Evolutionary conservation across 345 rosid genomes (phyloP), one percentile per base, ranked within the genome.

Genomic region (Streptanthus diversifolius): DNA sequence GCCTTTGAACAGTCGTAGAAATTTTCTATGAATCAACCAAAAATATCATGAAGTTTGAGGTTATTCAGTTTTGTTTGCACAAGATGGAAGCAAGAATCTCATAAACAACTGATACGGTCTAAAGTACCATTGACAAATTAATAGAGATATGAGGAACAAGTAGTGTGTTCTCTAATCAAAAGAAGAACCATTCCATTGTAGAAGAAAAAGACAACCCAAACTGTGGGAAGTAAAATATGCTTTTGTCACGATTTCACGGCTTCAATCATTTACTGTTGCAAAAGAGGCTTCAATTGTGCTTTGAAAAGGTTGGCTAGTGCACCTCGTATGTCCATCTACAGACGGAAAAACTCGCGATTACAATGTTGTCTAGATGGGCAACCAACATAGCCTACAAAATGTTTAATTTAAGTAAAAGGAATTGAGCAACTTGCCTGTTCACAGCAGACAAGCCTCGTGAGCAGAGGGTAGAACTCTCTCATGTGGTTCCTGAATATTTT

Each of bases 271-370:
- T 63, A 73, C 72, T 75, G 81, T 39, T 93, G 97, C 35, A 90
- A 73, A 57, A 95, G 85, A 53, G 90, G 82, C 83, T 88, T 90
- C 83, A 95, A 75, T 74, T 95, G 99, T 73, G 84, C 71, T 80
- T 81, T 82, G 84, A 91, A 95, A 60, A 91, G 98, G 77, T 91
- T 86, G 19, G 85, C 98, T 32, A 91, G 83, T 13, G 95, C 96
- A 66, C 93, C 96, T 32, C 98, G 90, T 68, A 95, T 90, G 69
- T 87, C 97, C 96, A 91, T 85, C 99, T 95, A 85, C 70, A 75
- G 8, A 74, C 63, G 7, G 1, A 21, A 57, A 53, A 58, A 56
- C 40, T 24, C 18, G 0, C 15, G 5, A 49, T 36, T 21, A 35
- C 43, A 55, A 53, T 15, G 4, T 24, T 24, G 32, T 51, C 56